These are phyloP conservation scores for Lathyrus sativus DNA, from an alignment of 306 rosid genomes.

Conservation along the genomic window DNA sequence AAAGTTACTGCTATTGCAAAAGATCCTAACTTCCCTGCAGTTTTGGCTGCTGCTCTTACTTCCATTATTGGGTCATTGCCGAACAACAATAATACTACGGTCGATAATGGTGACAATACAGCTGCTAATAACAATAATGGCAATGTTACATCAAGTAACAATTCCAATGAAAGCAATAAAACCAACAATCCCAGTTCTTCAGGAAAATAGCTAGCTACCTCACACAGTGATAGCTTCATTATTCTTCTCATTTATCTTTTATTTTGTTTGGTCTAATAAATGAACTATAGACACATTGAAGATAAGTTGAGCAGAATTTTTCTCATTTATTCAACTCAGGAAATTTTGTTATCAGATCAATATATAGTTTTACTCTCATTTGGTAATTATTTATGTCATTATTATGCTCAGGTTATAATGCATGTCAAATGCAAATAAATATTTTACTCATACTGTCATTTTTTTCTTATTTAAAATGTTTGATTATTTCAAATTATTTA, in stretches of 20 bases:
- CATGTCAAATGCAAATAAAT: too few relatives aligned
- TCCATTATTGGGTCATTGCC: conserved; percentile 64
- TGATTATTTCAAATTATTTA: too few relatives aligned
- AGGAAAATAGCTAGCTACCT: conserved; percentile 36
- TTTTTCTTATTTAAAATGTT: too few relatives aligned
- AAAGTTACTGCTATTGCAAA: conserved; percentile 65
- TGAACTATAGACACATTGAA: not conserved
- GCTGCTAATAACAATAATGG: conserved; percentile 29
- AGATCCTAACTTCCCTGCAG: conserved; percentile 74
- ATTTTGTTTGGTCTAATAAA: not conserved
- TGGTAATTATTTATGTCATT: too few relatives aligned
- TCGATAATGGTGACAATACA: conserved; percentile 32
- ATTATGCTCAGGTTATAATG: too few relatives aligned
- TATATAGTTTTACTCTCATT: too few relatives aligned
- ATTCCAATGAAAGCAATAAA: not conserved
- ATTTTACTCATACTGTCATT: too few relatives aligned
- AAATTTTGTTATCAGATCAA: not conserved
- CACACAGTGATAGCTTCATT: conserved; percentile 17
- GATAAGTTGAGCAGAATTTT: conserved; percentile 32
- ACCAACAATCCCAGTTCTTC: conserved; percentile 40
- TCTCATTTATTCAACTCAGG: conserved; percentile 23
- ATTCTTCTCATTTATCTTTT: not conserved
- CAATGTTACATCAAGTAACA: conserved; percentile 27
- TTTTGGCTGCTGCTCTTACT: conserved; percentile 71
- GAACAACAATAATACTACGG: conserved; percentile 28